Evolutionary conservation across 129 eudicot genomes (phyloP).

Genomic region (Centrapalus pauciflorus): DNA sequence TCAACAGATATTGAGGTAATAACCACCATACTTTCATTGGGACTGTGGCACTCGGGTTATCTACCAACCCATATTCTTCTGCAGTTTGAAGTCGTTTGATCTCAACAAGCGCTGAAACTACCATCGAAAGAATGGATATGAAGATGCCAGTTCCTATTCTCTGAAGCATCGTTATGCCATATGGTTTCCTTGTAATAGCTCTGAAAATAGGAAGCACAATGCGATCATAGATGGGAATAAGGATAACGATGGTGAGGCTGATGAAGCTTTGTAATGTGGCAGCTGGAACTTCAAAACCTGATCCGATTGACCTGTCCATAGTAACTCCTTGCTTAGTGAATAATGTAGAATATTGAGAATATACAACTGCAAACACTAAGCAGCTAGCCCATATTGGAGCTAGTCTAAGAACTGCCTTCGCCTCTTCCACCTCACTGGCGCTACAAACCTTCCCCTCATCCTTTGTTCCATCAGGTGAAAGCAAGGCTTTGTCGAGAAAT

Average conservation of each 20-base stretch:
- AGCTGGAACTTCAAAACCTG: constrained; percentile 45
- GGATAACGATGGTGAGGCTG: constrained; percentile 33
- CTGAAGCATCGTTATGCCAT: constrained; percentile 73
- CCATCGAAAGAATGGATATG: constrained; percentile 46
- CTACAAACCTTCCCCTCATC: constrained; percentile 27
- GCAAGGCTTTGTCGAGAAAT: constrained; percentile 52
- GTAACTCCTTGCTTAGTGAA: constrained; percentile 70
- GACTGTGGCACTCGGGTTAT: constrained; percentile 39
- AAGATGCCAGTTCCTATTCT: constrained; percentile 67
- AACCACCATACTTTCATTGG: constrained; percentile 83
- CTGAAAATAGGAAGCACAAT: constrained; percentile 47
- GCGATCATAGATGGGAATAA: constrained; percentile 54
- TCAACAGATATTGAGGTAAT: constrained; percentile 53
- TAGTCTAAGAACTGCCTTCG: constrained; percentile 40
- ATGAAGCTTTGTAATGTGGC: constrained; percentile 53
- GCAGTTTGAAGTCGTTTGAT: constrained; percentile 56
- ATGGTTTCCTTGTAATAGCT: constrained; percentile 34
- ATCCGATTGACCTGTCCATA: constrained; percentile 50
- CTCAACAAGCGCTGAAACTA: constrained; percentile 58
- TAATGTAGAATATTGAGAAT: constrained; percentile 54
- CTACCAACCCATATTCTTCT: constrained; percentile 37
- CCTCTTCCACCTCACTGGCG: constrained; percentile 41
- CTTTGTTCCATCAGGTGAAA: constrained; percentile 33
- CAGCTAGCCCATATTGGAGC: constrained; percentile 54
- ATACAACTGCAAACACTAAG: constrained; percentile 41